Percentiles rank a stretch among this genome's conserved stretches.
These are phyloP conservation scores for Melampsora medusae DNA, from an alignment of 1,284 basidiomycete genomes.

Conservation along the genomic window DNA sequence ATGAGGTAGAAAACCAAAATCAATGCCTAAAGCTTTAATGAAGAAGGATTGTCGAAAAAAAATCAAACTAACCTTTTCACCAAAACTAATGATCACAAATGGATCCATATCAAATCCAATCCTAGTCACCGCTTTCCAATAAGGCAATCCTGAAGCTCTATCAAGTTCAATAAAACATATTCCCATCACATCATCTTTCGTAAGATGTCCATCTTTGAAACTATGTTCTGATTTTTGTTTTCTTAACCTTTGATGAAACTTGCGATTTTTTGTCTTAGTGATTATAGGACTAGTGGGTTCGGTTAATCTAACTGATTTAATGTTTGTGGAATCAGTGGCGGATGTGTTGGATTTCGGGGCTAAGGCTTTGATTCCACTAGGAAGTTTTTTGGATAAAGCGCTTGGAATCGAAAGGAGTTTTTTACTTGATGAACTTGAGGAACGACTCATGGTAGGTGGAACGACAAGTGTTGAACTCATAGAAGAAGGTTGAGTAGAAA, in stretches of 20 bases:
- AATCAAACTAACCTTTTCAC: conserved; percentile 89
- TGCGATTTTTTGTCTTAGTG: not conserved
- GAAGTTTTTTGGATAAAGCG: not conserved
- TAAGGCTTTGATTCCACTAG: not conserved
- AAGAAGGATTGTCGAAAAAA: not conserved
- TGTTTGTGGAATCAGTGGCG: not conserved
- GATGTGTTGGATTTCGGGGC: not conserved
- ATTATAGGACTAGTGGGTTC: not conserved
- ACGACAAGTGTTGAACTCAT: not conserved
- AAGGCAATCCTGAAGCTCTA: conserved; percentile 76
- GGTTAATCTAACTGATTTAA: not conserved
- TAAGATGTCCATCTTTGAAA: conserved; percentile 62
- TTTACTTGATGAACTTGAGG: not conserved
- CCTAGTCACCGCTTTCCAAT: conserved; percentile 76
- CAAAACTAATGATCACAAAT: conserved; percentile 91
- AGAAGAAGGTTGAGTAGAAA: not conserved
- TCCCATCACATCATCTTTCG: conserved; percentile 74
- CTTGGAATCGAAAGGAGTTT: not conserved
- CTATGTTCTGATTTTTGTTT: conserved; percentile 60
- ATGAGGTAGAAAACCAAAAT: not conserved
- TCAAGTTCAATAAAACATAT: conserved; percentile 81
- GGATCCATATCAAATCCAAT: conserved; percentile 96
- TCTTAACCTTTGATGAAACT: not conserved
- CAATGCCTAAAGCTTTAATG: not conserved
- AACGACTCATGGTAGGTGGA: not conserved